Evolutionary conservation across 2,329 filamentous ascomycete genomes (phyloP).

Genomic region (Monilinia vaccinii-corymbosi): DNA sequence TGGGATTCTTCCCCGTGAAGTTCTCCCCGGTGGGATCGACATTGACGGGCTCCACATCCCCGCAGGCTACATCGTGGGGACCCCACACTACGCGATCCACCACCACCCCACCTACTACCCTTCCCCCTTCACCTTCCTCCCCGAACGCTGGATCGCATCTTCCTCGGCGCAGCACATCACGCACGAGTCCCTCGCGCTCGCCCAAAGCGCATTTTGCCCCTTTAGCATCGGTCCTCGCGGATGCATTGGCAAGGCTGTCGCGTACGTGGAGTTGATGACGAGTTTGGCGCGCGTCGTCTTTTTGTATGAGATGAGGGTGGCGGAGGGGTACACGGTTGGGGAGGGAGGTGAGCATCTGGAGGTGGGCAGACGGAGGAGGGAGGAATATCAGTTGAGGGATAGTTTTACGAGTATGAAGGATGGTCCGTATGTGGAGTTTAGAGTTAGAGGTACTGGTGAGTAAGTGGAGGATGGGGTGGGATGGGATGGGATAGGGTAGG

Average conservation of each 20-base stretch:
- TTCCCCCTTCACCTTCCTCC: slow-evolving; percentile 33
- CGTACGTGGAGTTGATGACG: slow-evolving; percentile 21
- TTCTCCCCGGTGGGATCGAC: slow-evolving; percentile 18
- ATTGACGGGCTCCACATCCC: slow-evolving; percentile 29
- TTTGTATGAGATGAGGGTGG: slow-evolving; percentile 21
- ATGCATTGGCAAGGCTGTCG: slow-evolving; percentile 24
- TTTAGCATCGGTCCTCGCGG: slow-evolving; percentile 24
- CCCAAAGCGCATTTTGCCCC: slow-evolving; percentile 20
- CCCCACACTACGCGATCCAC: slow-evolving; percentile 37
- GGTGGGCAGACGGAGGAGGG: slow-evolving; percentile 44
- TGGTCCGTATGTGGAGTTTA: slow-evolving; percentile 59
- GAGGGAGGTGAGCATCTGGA: slow-evolving; percentile 42
- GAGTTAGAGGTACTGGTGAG: slow-evolving; percentile 19
- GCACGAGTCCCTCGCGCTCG: slow-evolving; percentile 17
- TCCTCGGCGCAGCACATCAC: slow-evolving; percentile 11
- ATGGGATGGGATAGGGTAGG: no score
- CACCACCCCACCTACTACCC: slow-evolving; percentile 37
- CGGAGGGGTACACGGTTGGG: slow-evolving; percentile 36
- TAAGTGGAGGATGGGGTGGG: no score
- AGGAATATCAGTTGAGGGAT: slow-evolving; percentile 62
- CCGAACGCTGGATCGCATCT: slow-evolving; percentile 37
- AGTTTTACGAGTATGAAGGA: slow-evolving; percentile 67
- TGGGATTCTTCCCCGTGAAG: slow-evolving; percentile 21
- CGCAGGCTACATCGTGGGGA: slow-evolving; percentile 36
- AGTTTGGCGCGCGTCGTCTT: slow-evolving; percentile 18